Evolutionary conservation across 345 rosid genomes (phyloP), one percentile per base, ranked within the genome.

Genomic region (Acer yangbiense): DNA sequence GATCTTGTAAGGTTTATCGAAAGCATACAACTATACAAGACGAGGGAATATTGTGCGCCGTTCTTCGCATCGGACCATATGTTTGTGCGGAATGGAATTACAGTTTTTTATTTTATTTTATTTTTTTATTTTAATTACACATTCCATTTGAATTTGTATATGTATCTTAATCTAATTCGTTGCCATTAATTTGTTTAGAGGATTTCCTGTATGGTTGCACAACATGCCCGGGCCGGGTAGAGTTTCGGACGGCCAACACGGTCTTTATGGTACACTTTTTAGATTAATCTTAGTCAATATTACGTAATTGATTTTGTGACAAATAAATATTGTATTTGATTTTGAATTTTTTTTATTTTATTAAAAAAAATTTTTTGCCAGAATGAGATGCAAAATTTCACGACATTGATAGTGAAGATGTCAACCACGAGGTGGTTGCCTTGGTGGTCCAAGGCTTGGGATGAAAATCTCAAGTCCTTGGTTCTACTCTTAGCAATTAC

Each of bases 81-180:
- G 93, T 89, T 14, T 93, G 94, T 21, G 95, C 92, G 0, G 93
- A 92, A 73, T 91, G 93, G 93, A 89, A 81, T 21, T 89, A 89
- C 16, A 91, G 92, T 8, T 21, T 78, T 2, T 32, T 23, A 23
- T 23, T 23, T 23, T 23, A 23, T 17, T 1, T n/a, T n/a, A n/a
- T n/a, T 20, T 12, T 70, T 35, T 8, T 3, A 41, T 39, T 41
- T 18, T 32, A 32, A 32, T 3, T 3, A 32, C 35, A 32, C 35
- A 32, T 32, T 32, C 35, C 35, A 32, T 32, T 32, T 32, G 0
- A 3, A 32, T 32, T 3, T 32, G 35, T 32, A 32, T 35, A 35
- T 35, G 39, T 35, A 35, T 35, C 39, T 35, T 35, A 14, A 14
- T 13, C 12, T n/a, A 3, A 9, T 64, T 3, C 6, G 17, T 44